Base-by-base conservation (phyloP, 2,329 filamentous ascomycete genomes). In the Mycosphaerella sp. region DNA sequence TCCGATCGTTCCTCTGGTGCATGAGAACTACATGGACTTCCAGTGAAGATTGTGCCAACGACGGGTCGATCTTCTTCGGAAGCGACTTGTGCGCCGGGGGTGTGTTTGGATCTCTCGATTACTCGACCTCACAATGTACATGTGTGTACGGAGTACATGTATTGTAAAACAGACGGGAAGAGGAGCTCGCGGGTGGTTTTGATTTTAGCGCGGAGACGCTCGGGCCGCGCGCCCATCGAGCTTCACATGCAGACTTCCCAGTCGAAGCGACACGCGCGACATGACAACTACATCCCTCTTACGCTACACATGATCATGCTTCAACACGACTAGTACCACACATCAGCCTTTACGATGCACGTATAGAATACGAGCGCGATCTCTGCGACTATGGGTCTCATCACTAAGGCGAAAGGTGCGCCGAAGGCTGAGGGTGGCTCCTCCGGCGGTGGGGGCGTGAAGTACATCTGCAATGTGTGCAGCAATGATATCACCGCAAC, bases 401-500 rank as follows among this genome's bases (percentile, higher is more conserved):
- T 67, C 39, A 66, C 62, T 27, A 67, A 67, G 46, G 60, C 64
- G 16, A 67, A 67, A 50, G 59, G 59, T 41, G 62, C 65, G 41
- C 62, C 64, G 6, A 59, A 59, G 21, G 40, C 48, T 36, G 58
- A 61, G 18, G 54, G 56, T 44, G 50, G 57, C 14, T 59, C 57
- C 18, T 53, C 64, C 37, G 66, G 67, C 50, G 67, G 74, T 50
- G 67, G 74, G 54, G 75, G 75, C 52, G 72, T 75, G 53, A 96
- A 97, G 69, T 98, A 95, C 70, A 89, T 97, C 59, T 98, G 93
- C 75, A 94, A 98, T 70, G 85, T 95, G 53, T 98, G 93, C 70
- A 95, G 89, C 40, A 88, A 88, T 52, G 93, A 98, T 70, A 95
- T 98, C 61, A 98, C 93, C 41, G 93, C 90, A 4, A 98, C 93